A percentile compares a stretch with the other conserved stretches of the same genome.
phyloP scores from a whole-genome alignment of 164 flowering plant genomes.

The Platanus orientalis region DNA sequence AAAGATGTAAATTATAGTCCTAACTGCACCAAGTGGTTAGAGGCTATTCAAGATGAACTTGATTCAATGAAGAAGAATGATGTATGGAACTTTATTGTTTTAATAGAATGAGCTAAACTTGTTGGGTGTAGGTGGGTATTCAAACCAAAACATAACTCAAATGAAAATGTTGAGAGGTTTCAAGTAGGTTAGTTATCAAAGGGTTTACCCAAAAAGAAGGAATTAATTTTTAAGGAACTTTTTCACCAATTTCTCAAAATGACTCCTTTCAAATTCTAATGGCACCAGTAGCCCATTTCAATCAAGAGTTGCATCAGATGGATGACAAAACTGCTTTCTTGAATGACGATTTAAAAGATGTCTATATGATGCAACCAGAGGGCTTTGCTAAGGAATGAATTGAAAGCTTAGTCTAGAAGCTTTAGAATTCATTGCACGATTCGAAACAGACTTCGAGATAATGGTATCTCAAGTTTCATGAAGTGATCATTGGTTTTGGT shows the following conservation, averaged over 20 bases:
- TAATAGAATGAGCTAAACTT: background rate
- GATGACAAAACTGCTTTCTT: background rate
- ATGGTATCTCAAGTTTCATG: too few relatives aligned
- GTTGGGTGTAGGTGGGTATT: background rate
- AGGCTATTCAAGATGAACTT: background rate
- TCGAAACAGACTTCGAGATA: too few relatives aligned
- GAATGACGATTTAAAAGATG: too few relatives aligned
- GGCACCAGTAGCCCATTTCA: background rate
- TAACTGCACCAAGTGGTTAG: background rate
- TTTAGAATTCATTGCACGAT: too few relatives aligned
- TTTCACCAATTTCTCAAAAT: background rate
- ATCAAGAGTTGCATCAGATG: background rate
- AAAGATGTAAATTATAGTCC: background rate
- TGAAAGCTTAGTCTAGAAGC: too few relatives aligned
- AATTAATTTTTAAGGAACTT: background rate
- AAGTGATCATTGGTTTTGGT: too few relatives aligned
- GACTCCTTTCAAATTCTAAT: background rate
- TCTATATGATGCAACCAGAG: too few relatives aligned
- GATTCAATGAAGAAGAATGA: background rate
- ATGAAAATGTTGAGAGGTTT: background rate
- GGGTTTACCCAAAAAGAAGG: background rate
- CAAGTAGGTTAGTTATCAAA: background rate
- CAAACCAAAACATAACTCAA: background rate
- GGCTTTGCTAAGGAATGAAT: too few relatives aligned
- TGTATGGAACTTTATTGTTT: background rate